These are phyloP conservation scores for Saccharomyces hybrid DNA, from an alignment of 1,139 yeast genomes.

Conservation along the genomic window DNA sequence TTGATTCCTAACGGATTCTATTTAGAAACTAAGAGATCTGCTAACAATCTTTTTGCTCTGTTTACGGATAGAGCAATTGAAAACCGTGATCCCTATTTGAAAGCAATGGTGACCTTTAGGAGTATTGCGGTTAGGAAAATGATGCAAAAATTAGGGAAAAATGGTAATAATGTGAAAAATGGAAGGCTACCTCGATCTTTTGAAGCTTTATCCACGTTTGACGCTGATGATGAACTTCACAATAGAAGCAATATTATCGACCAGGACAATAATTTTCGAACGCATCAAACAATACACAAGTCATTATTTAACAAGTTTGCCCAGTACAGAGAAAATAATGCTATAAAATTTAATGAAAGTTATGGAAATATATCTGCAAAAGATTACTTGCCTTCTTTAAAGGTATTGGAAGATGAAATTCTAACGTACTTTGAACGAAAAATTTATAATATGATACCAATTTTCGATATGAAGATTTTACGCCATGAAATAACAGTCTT, in stretches of 20 bases:
- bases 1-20: conserved; percentile 22
- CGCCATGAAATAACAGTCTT: conserved; percentile 12
- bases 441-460: conserved; percentile 20
- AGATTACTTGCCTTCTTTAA: conserved; percentile 14
- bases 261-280: conserved; percentile 7
- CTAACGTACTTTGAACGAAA: conserved; percentile 19
- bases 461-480: conserved; percentile 17
- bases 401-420: conserved; percentile 14
- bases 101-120: conserved; percentile 16
- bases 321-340: conserved; percentile 15
- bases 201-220: conserved; percentile 19
- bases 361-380: conserved; percentile 7
- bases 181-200: conserved; percentile 22
- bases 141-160: conserved; percentile 11
- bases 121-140: conserved; percentile 19
- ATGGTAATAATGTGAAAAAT: conserved; percentile 6
- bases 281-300: conserved; percentile 18
- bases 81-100: conserved; percentile 25
- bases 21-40: conserved; percentile 24
- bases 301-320: conserved; percentile 25
- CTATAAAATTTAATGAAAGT: conserved; percentile 6
- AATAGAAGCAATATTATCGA: neutral
- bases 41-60: conserved; percentile 18
- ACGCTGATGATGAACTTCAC: conserved; percentile 13
- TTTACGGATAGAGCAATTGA: conserved; percentile 22